phyloP scores from a whole-genome alignment of 2,329 filamentous ascomycete species.

The Didymella pinodella region DNA sequence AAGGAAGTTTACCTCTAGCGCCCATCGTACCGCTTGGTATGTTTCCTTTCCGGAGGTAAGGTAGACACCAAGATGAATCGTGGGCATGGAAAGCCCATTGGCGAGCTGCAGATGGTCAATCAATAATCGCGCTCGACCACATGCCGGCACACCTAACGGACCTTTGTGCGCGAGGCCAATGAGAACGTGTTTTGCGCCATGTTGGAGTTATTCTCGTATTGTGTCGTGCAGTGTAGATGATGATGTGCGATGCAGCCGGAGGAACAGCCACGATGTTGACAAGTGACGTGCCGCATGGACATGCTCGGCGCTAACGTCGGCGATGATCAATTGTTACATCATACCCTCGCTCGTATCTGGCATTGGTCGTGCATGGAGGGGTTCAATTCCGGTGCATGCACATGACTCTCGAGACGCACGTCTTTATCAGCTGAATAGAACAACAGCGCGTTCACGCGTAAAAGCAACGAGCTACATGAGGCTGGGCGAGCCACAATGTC shows the following conservation, averaged over 20 bases:
- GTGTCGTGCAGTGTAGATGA: conserved; percentile 24
- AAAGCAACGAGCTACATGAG: conserved; percentile 28
- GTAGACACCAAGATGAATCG: conserved; percentile 78
- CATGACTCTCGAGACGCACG: conserved; percentile 14
- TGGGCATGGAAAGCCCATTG: conserved; percentile 73
- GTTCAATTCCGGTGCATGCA: conserved; percentile 17
- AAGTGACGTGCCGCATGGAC: conserved; percentile 30
- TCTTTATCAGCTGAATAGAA: conserved; percentile 24
- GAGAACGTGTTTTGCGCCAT: conserved; percentile 51
- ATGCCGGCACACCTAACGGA: conserved; percentile 25
- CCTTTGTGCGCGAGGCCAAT: conserved; percentile 55
- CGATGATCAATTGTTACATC: conserved; percentile 33
- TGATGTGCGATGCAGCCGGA: conserved; percentile 40
- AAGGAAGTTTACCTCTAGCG: conserved; percentile 58
- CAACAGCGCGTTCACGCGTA: conserved; percentile 26
- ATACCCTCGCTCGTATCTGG: conserved; percentile 21
- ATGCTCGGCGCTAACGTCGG: conserved; percentile 34
- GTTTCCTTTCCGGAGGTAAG: conserved; percentile 71
- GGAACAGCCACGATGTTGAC: conserved; percentile 22
- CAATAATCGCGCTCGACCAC: neutral
- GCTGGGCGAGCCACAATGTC: conserved; percentile 21
- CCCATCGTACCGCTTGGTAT: conserved; percentile 64
- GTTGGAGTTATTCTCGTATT: conserved; percentile 15
- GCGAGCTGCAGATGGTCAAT: conserved; percentile 49
- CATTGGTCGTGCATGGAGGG: neutral